Conservation (phyloP, 345 rosid species). For the Melastoma malabathricum region DNA sequence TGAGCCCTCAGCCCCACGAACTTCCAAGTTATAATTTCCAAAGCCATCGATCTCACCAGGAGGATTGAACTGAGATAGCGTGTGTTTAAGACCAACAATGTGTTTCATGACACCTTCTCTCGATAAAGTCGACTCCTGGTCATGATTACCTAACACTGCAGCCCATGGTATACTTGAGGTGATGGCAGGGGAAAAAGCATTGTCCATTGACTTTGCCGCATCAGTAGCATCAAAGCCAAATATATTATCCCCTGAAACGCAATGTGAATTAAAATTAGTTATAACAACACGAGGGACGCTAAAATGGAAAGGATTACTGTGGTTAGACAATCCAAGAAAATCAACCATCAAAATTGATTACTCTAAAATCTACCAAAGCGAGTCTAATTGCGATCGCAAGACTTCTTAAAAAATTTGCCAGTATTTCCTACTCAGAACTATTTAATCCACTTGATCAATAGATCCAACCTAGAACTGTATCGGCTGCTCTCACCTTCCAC, state of each 20-base stretch:
- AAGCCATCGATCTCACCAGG: constrained; percentile 58
- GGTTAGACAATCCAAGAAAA: too few relatives aligned
- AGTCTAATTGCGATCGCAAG: too few relatives aligned
- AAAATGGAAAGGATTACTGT: too few relatives aligned
- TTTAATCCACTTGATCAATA: too few relatives aligned
- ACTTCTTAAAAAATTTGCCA: too few relatives aligned
- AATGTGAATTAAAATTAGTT: not conserved
- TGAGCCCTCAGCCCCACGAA: constrained; percentile 59
- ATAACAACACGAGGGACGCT: too few relatives aligned
- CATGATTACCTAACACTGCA: constrained; percentile 83
- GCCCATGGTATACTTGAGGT: constrained; percentile 75
- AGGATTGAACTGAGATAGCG: constrained; percentile 69
- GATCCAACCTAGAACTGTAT: too few relatives aligned
- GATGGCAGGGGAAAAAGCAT: constrained; percentile 72
- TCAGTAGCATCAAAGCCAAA: constrained; percentile 46
- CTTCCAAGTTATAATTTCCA: constrained; percentile 78
- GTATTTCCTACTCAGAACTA: too few relatives aligned
- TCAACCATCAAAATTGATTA: too few relatives aligned
- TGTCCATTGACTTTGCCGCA: constrained; percentile 48
- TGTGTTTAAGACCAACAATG: constrained; percentile 43
- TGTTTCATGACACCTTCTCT: constrained; percentile 81
- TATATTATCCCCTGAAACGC: constrained; percentile 16
- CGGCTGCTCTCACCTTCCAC: too few relatives aligned
- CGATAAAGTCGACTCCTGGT: constrained; percentile 66
- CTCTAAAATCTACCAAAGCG: too few relatives aligned